A percentile compares a stretch with the other conserved stretches of the same genome.
Conservation (phyloP, 306 rosid genomes). For the Nissolia schottii region DNA sequence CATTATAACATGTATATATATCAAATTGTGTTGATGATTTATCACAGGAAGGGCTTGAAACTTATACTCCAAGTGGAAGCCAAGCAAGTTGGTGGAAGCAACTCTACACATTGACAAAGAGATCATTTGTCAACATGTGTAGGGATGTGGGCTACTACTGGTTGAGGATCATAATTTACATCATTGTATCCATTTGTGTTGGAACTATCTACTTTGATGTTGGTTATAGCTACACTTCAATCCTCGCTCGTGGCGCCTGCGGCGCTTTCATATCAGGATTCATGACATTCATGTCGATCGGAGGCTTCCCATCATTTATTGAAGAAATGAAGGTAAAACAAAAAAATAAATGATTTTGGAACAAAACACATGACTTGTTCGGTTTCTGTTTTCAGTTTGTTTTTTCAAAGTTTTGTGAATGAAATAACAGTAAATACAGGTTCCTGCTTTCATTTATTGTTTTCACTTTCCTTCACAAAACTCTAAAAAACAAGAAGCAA, state of each 20-base stretch:
- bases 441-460: too few relatives aligned
- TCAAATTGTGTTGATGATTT: not conserved
- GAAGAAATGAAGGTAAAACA: slow-evolving; percentile 93
- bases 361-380: too few relatives aligned
- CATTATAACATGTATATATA: not conserved
- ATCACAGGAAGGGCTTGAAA: slow-evolving; percentile 54
- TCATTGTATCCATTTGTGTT: slow-evolving; percentile 78
- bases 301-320: slow-evolving; percentile 91
- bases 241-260: slow-evolving; percentile 92
- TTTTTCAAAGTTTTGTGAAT: too few relatives aligned
- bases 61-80: slow-evolving; percentile 43
- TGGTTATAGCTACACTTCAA: slow-evolving; percentile 80
- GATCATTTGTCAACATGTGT: slow-evolving; percentile 87
- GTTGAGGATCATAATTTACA: slow-evolving; percentile 85
- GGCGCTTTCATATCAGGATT: slow-evolving; percentile 94
- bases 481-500: too few relatives aligned
- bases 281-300: slow-evolving; percentile 98
- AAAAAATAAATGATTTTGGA: not conserved
- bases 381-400: too few relatives aligned
- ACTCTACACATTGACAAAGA: slow-evolving; percentile 61
- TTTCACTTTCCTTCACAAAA: too few relatives aligned
- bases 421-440: too few relatives aligned
- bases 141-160: slow-evolving; percentile 98
- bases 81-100: slow-evolving; percentile 91
- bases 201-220: slow-evolving; percentile 85